phyloP scores from a whole-genome alignment of 306 rosid genomes.

The Cotoneaster glaucophyllus region DNA sequence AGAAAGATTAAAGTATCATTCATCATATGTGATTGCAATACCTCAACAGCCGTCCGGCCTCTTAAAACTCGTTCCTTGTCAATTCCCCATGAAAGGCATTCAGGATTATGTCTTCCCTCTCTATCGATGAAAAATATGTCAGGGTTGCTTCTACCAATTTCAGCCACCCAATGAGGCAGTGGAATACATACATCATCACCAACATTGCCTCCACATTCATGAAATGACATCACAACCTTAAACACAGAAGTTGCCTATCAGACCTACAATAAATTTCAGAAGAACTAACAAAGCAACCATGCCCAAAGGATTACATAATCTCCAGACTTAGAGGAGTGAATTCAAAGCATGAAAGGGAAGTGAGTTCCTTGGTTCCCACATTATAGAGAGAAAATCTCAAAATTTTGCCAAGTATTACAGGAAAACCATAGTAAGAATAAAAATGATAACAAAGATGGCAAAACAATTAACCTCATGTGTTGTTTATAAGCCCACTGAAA shows the following conservation, averaged over 20 bases:
- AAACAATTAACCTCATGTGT: neutral
- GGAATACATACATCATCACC: constrained; percentile 97
- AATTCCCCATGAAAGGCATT: constrained; percentile 96
- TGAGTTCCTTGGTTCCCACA: neutral
- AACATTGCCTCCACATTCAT: constrained; percentile 97
- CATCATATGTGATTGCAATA: constrained; percentile 23
- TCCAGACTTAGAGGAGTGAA: neutral
- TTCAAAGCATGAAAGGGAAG: neutral
- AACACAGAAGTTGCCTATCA: constrained; percentile 17
- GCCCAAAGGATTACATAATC: neutral
- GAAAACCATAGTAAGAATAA: neutral
- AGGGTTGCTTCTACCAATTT: constrained; percentile 94
- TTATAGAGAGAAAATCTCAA: neutral
- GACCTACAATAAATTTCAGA: constrained; percentile 21
- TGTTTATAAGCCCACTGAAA: neutral
- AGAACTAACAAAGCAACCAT: neutral
- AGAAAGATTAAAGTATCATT: neutral
- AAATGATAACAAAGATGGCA: neutral
- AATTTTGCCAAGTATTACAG: neutral
- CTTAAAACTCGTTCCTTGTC: constrained; percentile 93
- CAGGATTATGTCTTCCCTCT: constrained; percentile 95
- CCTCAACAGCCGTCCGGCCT: constrained; percentile 98
- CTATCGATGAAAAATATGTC: constrained; percentile 91
- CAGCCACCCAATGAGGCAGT: constrained; percentile 96
- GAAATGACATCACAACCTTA: constrained; percentile 91